Percentiles rank a stretch among this genome's conserved stretches.
These are phyloP conservation scores for Schrenkiella parvula DNA, from an alignment of 345 rosid species.

Conservation along the genomic window DNA sequence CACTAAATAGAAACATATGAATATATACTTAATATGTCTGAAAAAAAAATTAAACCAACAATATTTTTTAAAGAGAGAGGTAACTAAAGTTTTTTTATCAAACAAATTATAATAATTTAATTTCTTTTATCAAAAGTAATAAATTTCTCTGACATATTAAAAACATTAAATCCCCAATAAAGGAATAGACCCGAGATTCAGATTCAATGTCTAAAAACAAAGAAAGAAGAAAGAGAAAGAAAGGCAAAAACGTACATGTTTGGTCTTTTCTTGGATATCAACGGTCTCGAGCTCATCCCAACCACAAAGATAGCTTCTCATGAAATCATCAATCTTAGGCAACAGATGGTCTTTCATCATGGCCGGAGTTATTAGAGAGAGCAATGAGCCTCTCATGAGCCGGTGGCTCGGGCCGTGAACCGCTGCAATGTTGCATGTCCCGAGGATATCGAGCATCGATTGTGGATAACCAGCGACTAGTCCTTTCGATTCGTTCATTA, in stretches of 20 bases:
- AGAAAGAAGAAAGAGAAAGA: constrained; percentile 11
- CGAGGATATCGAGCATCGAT: constrained; percentile 91
- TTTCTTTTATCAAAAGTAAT: not conserved
- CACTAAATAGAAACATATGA: not conserved
- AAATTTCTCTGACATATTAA: not conserved
- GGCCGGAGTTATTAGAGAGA: constrained; percentile 63
- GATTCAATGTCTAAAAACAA: constrained; percentile 23
- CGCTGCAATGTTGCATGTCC: constrained; percentile 91
- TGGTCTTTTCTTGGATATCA: constrained; percentile 81
- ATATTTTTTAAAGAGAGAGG: not conserved
- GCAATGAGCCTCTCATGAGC: constrained; percentile 84
- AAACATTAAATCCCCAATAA: constrained; percentile 9
- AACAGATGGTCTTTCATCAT: constrained; percentile 74
- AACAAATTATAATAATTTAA: not conserved
- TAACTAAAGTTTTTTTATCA: not conserved
- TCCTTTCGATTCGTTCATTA: constrained; percentile 88
- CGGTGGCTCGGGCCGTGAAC: constrained; percentile 86
- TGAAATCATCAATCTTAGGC: constrained; percentile 81
- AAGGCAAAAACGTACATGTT: constrained; percentile 49
- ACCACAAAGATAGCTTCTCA: constrained; percentile 66
- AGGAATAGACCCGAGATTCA: constrained; percentile 25
- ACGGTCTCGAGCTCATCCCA: constrained; percentile 55
- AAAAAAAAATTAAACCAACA: not conserved
- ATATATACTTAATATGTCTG: not conserved
- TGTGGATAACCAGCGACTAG: constrained; percentile 95